These are phyloP conservation scores for Poa pratensis DNA, from an alignment of 176 grass and related monocot species.

Conservation along the genomic window DNA sequence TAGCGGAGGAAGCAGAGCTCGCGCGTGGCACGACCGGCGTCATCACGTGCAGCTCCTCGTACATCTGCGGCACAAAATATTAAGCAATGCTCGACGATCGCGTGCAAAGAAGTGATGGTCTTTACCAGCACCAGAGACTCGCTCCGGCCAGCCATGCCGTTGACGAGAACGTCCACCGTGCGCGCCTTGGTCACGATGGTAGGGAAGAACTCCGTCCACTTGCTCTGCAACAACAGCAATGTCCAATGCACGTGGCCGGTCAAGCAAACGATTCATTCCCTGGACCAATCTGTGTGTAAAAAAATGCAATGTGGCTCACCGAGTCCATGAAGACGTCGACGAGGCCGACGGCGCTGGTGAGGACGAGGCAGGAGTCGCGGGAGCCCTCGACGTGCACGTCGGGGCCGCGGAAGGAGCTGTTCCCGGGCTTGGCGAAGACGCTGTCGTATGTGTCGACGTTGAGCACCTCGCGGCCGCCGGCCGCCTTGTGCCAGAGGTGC, in stretches of 20 bases:
- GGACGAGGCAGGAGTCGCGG: constrained; percentile 65
- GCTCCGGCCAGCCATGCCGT: constrained; percentile 70
- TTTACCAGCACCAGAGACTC: constrained; percentile 82
- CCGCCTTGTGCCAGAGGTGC: constrained; percentile 66
- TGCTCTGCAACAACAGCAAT: constrained; percentile 51
- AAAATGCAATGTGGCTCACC: constrained; percentile 33
- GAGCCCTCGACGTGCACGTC: constrained; percentile 74
- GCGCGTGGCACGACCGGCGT: constrained; percentile 80
- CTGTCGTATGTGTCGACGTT: constrained; percentile 68
- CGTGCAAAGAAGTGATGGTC: neutral
- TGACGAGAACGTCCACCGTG: constrained; percentile 77
- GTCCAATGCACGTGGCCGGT: constrained; percentile 4
- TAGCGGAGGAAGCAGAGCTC: constrained; percentile 91
- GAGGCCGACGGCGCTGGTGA: constrained; percentile 65
- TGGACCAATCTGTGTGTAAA: neutral
- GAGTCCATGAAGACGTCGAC: constrained; percentile 89
- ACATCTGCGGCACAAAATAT: constrained; percentile 56
- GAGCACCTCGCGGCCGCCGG: constrained; percentile 58
- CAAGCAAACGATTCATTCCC: neutral
- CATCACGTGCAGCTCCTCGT: constrained; percentile 85
- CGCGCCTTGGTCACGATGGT: constrained; percentile 70
- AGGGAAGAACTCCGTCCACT: constrained; percentile 78
- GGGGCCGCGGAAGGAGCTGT: constrained; percentile 51
- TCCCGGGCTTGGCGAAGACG: constrained; percentile 62
- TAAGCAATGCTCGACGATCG: neutral